Evolutionary conservation across 2,329 filamentous ascomycete genomes (phyloP), one percentile per base, ranked within the genome.

Genomic region (Diplodia scrobiculata): DNA sequence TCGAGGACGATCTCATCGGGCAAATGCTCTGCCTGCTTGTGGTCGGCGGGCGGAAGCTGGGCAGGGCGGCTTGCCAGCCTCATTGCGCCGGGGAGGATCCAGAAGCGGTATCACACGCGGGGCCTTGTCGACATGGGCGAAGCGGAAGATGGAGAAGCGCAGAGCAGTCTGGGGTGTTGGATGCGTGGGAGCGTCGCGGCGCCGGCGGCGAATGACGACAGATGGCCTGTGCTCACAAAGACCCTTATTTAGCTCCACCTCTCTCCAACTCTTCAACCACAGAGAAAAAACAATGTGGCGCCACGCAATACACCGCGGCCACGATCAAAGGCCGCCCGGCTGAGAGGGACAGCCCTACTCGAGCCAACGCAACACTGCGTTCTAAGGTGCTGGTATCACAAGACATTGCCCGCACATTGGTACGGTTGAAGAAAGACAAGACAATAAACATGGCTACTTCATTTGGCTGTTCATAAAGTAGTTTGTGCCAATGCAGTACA

Each of bases 1-100:
- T 82, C 75, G 21, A 84, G 73, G 53, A 87, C 68, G 29, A 87
- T 76, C 72, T 87, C 85, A 66, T 82, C 79, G 4, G 85, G 84
- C 2, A 87, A 79, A 70, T 84, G 79, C n/a, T 34, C 50, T 17
- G 51, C 32, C 7, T 55, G 21, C 13, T 29, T 45, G 34, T 19
- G 25, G 45, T 19, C 34, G 19, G 36, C 25, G 27, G 59, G 36
- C 5, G 17, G 10, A 9, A 32, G 6, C 9, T 32, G 29, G 19
- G 45, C 38, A 25, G 59, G 59, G 47, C 59, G 59, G 11, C 29
- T 29, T 29, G 59, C 45, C n/a, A 52, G 59, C 29, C 41, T 51
- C 59, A 52, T 50, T 14, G 47, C 13, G 27, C 41, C 36, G 17
- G 41, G 9, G 5, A 7, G 25, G 17, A 7, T 45, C 34, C 19